Percentiles rank a stretch among this genome's conserved stretches.
Evolutionary conservation across 768 basidiomycete genomes (phyloP).

Genomic region (Amanita phalloides): DNA sequence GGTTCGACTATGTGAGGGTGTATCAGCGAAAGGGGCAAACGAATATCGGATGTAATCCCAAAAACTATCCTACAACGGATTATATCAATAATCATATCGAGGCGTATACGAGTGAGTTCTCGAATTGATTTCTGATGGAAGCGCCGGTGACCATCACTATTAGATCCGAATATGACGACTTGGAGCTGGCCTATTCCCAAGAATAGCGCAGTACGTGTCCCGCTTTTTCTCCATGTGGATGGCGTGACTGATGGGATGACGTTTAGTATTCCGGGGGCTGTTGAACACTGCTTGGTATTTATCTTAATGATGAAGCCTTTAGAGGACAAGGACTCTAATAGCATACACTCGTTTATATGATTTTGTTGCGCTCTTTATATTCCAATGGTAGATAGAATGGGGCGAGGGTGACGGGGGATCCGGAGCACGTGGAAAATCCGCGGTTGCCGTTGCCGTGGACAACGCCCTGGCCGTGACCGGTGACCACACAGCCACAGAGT

Average conservation of each 20-base stretch:
- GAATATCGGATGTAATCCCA: constrained; percentile 62
- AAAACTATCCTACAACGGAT: constrained; percentile 50
- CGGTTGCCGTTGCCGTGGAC: too few relatives aligned
- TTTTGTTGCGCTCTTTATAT: too few relatives aligned
- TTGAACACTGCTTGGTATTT: background rate
- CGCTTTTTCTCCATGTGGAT: background rate
- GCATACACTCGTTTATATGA: background rate
- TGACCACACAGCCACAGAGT: background rate
- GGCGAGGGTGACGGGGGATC: too few relatives aligned
- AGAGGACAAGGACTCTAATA: background rate
- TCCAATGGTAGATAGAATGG: too few relatives aligned
- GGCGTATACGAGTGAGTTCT: constrained; percentile 47
- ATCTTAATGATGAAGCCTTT: background rate
- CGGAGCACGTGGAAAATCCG: too few relatives aligned
- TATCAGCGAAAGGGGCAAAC: constrained; percentile 52
- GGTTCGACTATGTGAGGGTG: constrained; percentile 73
- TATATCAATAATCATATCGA: constrained; percentile 47
- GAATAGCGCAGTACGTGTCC: constrained; percentile 20
- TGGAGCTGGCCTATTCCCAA: constrained; percentile 33
- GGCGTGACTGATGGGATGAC: background rate
- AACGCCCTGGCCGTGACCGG: too few relatives aligned
- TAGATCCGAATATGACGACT: constrained; percentile 30
- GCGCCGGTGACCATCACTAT: background rate
- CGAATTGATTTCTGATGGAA: background rate
- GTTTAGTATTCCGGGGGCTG: constrained; percentile 1